Conservation (phyloP, 2,329 filamentous ascomycete genomes). For the Bipolaris bicolor region DNA sequence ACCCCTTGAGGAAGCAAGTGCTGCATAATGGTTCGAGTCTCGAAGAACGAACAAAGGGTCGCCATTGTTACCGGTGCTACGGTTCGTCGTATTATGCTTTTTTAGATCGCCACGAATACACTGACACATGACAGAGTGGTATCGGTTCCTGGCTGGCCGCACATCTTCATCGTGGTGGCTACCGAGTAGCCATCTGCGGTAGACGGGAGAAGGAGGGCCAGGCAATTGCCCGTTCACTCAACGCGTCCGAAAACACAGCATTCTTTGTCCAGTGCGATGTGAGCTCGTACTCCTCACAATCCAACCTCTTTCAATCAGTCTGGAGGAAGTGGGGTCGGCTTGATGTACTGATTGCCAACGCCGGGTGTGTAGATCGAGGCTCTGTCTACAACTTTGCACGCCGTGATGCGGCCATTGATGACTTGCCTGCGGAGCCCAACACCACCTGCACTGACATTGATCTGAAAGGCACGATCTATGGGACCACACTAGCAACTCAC, state of each 20-base stretch:
- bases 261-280: constrained; percentile 57
- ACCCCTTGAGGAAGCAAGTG: too few species aligned
- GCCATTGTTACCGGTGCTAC: constrained; percentile 53
- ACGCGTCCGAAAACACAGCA: constrained; percentile 38
- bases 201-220: constrained; percentile 49
- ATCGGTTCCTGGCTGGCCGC: constrained; percentile 55
- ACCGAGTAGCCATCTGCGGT: constrained; percentile 50
- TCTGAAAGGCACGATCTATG: constrained; percentile 59
- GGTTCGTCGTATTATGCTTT: constrained; percentile 37
- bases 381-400: constrained; percentile 54
- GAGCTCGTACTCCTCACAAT: constrained; percentile 55
- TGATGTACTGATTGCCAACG: constrained; percentile 59
- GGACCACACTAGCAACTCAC: constrained; percentile 57
- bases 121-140: constrained; percentile 50
- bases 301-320: constrained; percentile 51
- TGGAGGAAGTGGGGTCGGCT: constrained; percentile 55
- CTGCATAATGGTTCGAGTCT: constrained; percentile 12
- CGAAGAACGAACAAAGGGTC: constrained; percentile 33
- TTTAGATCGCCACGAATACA: neutral
- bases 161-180: constrained; percentile 46
- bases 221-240: constrained; percentile 24
- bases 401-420: constrained; percentile 30
- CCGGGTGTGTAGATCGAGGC: constrained; percentile 55
- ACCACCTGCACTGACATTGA: constrained; percentile 55
- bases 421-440: constrained; percentile 54